These are phyloP conservation scores for Protea cynaroides DNA, from an alignment of 164 flowering plant species.

Conservation along the genomic window DNA sequence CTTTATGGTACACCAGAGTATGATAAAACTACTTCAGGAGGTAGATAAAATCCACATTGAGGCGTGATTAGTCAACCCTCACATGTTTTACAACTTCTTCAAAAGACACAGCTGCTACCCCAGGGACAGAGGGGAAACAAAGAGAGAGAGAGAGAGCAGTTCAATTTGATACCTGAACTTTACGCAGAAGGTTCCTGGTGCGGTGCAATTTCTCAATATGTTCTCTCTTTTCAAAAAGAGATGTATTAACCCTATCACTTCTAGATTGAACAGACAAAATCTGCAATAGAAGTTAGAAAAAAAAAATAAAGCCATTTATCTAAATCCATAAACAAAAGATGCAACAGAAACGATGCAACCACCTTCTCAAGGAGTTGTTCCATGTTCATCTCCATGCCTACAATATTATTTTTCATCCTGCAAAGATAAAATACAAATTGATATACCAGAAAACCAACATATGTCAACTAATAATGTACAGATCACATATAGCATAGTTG, in stretches of 20 bases:
- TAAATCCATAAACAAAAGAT: neutral
- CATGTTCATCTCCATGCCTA: slow-evolving; percentile 96
- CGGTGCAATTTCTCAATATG: slow-evolving; percentile 96
- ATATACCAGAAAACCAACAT: neutral
- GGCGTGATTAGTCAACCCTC: no score
- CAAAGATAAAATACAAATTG: slow-evolving; percentile 2
- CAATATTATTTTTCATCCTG: slow-evolving; percentile 98
- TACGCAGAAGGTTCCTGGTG: slow-evolving; percentile 86
- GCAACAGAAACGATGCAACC: slow-evolving; percentile 1
- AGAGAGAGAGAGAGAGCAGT: neutral
- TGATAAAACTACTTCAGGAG: no score
- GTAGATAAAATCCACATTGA: no score
- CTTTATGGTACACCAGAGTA: no score
- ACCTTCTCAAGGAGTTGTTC: slow-evolving; percentile 96
- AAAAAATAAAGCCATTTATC: slow-evolving; percentile 2
- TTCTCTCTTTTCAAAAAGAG: slow-evolving; percentile 88
- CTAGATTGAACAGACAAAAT: slow-evolving; percentile 92
- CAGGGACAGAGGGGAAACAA: no score
- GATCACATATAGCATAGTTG: no score
- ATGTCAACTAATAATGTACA: no score
- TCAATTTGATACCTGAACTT: slow-evolving; percentile 76
- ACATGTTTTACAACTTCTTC: no score
- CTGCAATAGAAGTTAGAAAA: slow-evolving; percentile 32
- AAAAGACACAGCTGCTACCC: no score
- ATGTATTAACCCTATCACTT: slow-evolving; percentile 92